A percentile compares a stretch with the other conserved stretches of the same genome.
Evolutionary conservation across 148 eudicot species (phyloP).

Genomic region (Cornus controversa): DNA sequence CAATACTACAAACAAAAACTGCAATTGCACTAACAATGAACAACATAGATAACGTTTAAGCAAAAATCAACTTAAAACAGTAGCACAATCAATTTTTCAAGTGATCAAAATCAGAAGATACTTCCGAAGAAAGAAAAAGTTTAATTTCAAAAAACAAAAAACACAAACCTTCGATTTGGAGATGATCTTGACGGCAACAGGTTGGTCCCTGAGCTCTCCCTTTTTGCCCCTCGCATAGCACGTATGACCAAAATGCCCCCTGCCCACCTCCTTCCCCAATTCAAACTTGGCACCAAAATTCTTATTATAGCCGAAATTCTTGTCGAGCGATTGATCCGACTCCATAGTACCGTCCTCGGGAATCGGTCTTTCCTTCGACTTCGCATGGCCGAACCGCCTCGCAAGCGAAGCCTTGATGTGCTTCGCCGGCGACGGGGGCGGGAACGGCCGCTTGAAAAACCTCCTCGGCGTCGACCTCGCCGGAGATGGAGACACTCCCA

Average conservation of each 20-base stretch:
- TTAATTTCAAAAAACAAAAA: background rate
- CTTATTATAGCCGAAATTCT: constrained; percentile 60
- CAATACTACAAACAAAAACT: no score
- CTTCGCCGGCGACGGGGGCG: constrained; percentile 78
- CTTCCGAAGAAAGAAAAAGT: no score
- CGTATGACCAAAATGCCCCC: constrained; percentile 78
- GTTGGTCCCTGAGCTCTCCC: constrained; percentile 51
- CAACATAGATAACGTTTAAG: no score
- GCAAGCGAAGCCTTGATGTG: constrained; percentile 65
- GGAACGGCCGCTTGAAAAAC: constrained; percentile 50
- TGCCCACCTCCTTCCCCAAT: constrained; percentile 63
- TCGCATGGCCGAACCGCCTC: constrained; percentile 46
- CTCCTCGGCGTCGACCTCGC: constrained; percentile 69
- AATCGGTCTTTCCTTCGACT: constrained; percentile 48
- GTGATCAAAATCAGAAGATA: background rate
- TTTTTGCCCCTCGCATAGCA: constrained; percentile 50
- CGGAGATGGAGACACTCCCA: constrained; percentile 60
- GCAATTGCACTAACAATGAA: background rate
- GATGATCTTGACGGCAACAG: constrained; percentile 70
- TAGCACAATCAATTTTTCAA: background rate
- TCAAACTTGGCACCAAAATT: constrained; percentile 62
- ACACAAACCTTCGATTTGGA: constrained; percentile 56
- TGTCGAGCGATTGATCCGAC: constrained; percentile 35
- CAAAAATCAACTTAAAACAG: background rate
- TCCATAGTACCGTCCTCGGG: constrained; percentile 41